phyloP scores from a whole-genome alignment of 2,329 filamentous ascomycete genomes.

The Bretziella fagacearum region DNA sequence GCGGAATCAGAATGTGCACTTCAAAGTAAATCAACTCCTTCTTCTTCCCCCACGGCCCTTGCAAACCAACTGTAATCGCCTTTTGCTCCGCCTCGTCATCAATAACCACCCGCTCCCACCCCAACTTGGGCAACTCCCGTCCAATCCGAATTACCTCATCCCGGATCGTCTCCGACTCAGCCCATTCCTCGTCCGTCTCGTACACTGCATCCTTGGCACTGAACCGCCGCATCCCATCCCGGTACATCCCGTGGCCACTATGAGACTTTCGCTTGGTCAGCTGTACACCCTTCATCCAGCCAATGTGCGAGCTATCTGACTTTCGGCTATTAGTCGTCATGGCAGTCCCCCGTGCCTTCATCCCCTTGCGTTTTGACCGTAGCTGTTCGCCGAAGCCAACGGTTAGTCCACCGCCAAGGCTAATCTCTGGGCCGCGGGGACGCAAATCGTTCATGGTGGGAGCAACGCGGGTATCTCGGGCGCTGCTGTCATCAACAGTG shows the following conservation, averaged over 20 bases:
- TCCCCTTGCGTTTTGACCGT: constrained; percentile 19
- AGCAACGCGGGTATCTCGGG: constrained; percentile 36
- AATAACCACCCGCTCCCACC: constrained; percentile 33
- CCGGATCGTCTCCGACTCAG: constrained; percentile 43
- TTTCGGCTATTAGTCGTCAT: constrained; percentile 38
- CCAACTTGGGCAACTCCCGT: constrained; percentile 44
- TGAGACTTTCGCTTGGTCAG: constrained; percentile 26
- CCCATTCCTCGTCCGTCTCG: constrained; percentile 39
- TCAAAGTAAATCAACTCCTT: constrained; percentile 39
- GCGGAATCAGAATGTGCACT: constrained; percentile 42
- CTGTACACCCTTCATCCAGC: constrained; percentile 50
- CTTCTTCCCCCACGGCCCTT: constrained; percentile 43
- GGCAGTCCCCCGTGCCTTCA: constrained; percentile 21
- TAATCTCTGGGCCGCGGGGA: constrained; percentile 27
- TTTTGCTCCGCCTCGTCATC: constrained; percentile 25
- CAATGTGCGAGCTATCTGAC: constrained; percentile 38
- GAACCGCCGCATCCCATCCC: constrained; percentile 27
- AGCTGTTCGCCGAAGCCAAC: constrained; percentile 30
- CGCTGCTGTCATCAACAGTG: constrained; percentile 44
- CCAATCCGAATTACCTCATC: constrained; percentile 48
- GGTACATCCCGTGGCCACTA: constrained; percentile 17
- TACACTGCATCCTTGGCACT: constrained; percentile 34
- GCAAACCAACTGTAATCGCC: constrained; percentile 6
- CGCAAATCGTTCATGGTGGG: constrained; percentile 46
- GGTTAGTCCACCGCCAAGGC: constrained; percentile 26